Conservation (phyloP, 176 grass and related monocot species). For the Lolium rigidum region DNA sequence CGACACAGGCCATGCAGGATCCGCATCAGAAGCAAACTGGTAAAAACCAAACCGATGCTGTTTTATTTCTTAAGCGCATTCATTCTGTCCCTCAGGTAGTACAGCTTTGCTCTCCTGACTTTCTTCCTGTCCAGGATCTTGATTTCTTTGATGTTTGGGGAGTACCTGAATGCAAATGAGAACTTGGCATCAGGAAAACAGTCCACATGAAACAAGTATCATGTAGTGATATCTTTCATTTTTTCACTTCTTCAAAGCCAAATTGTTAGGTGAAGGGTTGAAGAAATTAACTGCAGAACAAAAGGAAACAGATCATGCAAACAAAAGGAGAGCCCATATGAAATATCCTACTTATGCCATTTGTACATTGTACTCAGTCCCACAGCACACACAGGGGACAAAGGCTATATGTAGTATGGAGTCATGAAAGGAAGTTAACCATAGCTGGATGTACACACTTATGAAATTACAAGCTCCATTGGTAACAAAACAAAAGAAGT, state of each 20-base stretch:
- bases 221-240: not conserved
- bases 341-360: conserved; percentile 9
- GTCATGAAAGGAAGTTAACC: not conserved
- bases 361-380: conserved; percentile 5
- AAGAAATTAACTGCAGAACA: not conserved
- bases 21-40: not conserved
- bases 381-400: not conserved
- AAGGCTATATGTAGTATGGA: not conserved
- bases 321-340: not conserved
- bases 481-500: not conserved
- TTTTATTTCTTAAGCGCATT: conserved; percentile 80
- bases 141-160: conserved; percentile 88
- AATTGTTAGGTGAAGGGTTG: not conserved
- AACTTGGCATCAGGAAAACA: conserved; percentile 32
- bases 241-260: not conserved
- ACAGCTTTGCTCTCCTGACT: conserved; percentile 88
- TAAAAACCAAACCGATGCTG: not conserved
- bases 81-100: conserved; percentile 95
- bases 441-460: not conserved
- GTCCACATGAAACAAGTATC: not conserved
- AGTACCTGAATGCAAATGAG: conserved; percentile 53
- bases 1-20: not conserved
- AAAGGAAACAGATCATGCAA: not conserved
- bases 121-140: conserved; percentile 91
- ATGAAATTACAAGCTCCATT: conserved; percentile 23